A percentile compares a stretch with the other conserved stretches of the same genome.
phyloP scores from a whole-genome alignment of 257 asterid species.

The Solanum medicagineum region DNA sequence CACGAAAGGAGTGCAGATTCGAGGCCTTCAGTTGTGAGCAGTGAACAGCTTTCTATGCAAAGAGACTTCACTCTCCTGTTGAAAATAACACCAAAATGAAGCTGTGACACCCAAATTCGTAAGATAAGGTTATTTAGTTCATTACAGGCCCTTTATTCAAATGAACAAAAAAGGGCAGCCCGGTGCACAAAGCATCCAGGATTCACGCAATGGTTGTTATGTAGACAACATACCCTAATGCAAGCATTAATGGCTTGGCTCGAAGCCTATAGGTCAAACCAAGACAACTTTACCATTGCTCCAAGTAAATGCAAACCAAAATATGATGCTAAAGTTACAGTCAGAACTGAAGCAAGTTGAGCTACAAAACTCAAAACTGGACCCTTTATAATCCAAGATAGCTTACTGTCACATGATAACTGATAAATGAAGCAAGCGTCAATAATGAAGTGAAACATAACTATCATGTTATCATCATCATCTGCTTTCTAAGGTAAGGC shows the following conservation, averaged over 20 bases:
- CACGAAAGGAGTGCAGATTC: slow-evolving; percentile 41
- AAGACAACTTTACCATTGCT: background rate
- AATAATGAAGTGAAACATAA: background rate
- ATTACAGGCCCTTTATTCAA: background rate
- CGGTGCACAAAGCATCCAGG: background rate
- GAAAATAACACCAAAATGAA: background rate
- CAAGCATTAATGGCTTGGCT: background rate
- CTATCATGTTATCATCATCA: background rate
- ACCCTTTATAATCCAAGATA: background rate
- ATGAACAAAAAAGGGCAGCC: background rate
- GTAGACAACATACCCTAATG: background rate
- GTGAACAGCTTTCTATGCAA: slow-evolving; percentile 56
- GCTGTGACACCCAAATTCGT: background rate
- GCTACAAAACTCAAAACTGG: background rate
- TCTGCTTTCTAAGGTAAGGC: background rate
- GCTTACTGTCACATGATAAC: background rate
- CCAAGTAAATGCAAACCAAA: background rate
- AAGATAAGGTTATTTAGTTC: background rate
- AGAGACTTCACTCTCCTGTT: slow-evolving; percentile 47
- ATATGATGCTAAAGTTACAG: background rate
- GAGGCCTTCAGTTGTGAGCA: slow-evolving; percentile 47
- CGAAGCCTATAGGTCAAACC: background rate
- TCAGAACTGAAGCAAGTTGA: background rate
- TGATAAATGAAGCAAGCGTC: background rate
- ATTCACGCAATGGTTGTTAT: background rate